Evolutionary conservation across 441 rosid genomes (phyloP).

Genomic region (Theobroma grandiflorum): DNA sequence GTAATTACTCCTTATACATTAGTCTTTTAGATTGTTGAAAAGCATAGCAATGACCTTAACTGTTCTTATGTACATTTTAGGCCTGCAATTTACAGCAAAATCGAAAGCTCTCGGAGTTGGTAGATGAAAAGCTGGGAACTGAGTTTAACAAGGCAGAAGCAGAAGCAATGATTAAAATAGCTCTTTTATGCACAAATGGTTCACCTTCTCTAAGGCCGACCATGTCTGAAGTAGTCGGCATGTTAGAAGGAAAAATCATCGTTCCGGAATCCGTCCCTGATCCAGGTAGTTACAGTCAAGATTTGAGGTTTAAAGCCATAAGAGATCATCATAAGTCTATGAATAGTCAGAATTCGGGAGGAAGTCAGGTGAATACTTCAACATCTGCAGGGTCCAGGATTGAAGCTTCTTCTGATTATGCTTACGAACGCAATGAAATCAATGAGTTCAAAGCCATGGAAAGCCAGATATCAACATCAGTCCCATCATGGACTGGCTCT

Average conservation of each 20-base stretch:
- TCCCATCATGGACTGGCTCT: conserved; percentile 18
- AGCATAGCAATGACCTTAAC: neutral
- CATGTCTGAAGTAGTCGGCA: conserved; percentile 75
- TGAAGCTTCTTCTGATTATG: conserved; percentile 17
- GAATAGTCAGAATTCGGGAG: neutral
- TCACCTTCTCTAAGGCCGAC: conserved; percentile 62
- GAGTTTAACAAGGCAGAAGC: conserved; percentile 59
- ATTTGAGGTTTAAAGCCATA: conserved; percentile 62
- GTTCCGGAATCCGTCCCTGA: conserved; percentile 49
- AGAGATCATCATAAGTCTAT: conserved; percentile 38
- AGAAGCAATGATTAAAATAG: conserved; percentile 55
- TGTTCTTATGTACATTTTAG: conserved; percentile 37
- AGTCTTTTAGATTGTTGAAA: neutral
- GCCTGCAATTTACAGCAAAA: conserved; percentile 54
- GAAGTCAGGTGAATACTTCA: conserved; percentile 1
- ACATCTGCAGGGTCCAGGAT: conserved; percentile 6
- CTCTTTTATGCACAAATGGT: conserved; percentile 63
- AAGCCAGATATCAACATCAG: neutral
- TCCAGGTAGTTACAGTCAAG: conserved; percentile 40
- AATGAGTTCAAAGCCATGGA: conserved; percentile 15
- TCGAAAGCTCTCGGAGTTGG: conserved; percentile 51
- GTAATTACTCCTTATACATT: conserved; percentile 29
- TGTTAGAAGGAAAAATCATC: conserved; percentile 57
- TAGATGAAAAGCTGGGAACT: conserved; percentile 55
- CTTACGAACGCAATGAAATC: conserved; percentile 20